Evolutionary conservation across 2,329 filamentous ascomycete species (phyloP).

Genomic region (Exophiala phaeomuriformis): DNA sequence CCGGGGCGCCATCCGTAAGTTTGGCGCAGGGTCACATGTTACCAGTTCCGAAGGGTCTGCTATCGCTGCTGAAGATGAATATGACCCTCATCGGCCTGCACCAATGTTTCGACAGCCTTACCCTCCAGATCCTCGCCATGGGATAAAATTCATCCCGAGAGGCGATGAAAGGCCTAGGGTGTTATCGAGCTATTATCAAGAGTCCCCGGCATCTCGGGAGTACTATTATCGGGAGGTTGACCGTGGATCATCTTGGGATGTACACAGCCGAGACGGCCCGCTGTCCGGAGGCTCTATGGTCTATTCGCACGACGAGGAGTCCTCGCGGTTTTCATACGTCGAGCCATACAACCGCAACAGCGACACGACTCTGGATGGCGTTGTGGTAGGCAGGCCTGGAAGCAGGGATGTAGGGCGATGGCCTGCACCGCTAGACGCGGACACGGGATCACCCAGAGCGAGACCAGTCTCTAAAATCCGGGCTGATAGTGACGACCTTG

Average conservation of each 20-base stretch:
- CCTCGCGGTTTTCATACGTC: conserved; percentile 13
- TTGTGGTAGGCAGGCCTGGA: conserved; percentile 4
- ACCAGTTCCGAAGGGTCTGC: conserved; percentile 25
- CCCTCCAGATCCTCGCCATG: neutral
- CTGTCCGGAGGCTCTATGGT: conserved; percentile 10
- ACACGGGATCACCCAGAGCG: conserved; percentile 1
- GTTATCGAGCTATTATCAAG: neutral
- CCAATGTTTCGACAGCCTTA: neutral
- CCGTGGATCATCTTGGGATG: neutral
- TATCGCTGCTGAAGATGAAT: conserved; percentile 41
- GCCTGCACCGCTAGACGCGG: neutral
- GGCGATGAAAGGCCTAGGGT: neutral
- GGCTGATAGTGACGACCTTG: neutral
- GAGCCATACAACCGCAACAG: conserved; percentile 6
- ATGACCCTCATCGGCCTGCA: conserved; percentile 40
- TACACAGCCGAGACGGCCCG: neutral
- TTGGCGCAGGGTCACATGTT: neutral
- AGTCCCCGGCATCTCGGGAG: neutral
- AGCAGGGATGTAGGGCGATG: conserved; percentile 11
- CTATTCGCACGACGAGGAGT: conserved; percentile 12
- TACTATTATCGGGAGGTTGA: neutral
- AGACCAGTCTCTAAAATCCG: neutral
- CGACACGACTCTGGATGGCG: conserved; percentile 4
- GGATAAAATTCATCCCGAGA: neutral
- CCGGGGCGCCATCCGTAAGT: neutral